phyloP scores from a whole-genome alignment of 257 asterid genomes.

The Solanum virginianum region DNA sequence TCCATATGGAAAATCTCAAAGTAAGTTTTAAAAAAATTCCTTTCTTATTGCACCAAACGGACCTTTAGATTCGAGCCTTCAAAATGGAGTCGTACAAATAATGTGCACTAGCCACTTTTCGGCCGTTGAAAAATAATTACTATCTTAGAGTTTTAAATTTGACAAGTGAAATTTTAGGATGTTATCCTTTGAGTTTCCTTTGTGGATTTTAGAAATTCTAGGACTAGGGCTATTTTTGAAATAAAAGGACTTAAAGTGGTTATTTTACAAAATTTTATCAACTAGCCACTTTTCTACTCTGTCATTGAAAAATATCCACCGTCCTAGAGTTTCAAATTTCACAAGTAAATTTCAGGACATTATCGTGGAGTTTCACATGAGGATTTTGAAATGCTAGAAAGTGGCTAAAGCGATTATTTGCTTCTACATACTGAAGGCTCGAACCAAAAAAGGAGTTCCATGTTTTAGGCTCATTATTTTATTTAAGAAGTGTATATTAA shows the following conservation, averaged over 20 bases:
- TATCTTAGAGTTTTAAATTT: background rate
- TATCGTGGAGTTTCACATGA: background rate
- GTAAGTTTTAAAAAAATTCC: background rate
- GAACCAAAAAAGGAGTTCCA: background rate
- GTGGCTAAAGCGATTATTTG: background rate
- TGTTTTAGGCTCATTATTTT: background rate
- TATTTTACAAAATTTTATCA: background rate
- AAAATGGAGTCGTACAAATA: background rate
- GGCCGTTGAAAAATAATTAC: background rate
- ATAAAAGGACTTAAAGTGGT: background rate
- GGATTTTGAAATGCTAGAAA: background rate
- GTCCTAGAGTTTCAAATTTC: background rate
- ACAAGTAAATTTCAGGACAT: background rate
- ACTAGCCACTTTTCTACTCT: background rate
- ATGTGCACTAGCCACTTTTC: background rate
- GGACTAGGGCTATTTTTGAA: background rate
- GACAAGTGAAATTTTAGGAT: background rate
- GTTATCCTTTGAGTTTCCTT: background rate
- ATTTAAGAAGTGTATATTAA: background rate
- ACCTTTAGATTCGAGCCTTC: background rate
- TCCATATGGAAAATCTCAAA: slow-evolving; percentile 39
- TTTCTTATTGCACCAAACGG: background rate
- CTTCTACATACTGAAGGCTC: background rate
- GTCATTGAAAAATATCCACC: no score
- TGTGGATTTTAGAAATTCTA: background rate